These are phyloP conservation scores for Danielozyma ontarioensis DNA, from an alignment of 805 yeast species.

Conservation along the genomic window DNA sequence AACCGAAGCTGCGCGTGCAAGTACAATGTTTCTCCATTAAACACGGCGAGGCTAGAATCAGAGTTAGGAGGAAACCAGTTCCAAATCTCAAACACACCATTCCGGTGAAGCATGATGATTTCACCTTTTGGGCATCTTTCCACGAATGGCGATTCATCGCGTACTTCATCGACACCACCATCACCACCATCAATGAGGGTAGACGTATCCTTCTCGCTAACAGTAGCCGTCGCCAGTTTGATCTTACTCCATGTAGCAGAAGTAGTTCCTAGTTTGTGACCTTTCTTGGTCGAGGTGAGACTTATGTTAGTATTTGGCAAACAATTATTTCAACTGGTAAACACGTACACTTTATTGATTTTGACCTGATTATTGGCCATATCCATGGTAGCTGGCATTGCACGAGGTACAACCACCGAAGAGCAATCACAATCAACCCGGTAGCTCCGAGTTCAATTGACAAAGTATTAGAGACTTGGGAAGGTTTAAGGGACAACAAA, in stretches of 20 bases:
- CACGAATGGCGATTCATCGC: no score
- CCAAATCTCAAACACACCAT: slow-evolving; percentile 27
- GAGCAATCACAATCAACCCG: no score
- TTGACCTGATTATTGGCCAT: no score
- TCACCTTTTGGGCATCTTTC: slow-evolving; percentile 33
- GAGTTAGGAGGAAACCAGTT: slow-evolving; percentile 19
- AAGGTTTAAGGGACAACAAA: no score
- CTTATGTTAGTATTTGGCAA: slow-evolving; percentile 13
- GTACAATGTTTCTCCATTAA: slow-evolving; percentile 22
- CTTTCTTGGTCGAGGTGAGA: slow-evolving; percentile 29
- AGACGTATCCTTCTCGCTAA: neutral
- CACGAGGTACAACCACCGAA: no score
- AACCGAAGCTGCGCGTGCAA: slow-evolving; percentile 5
- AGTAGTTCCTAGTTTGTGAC: slow-evolving; percentile 35
- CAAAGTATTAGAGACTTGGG: no score
- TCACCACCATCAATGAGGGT: neutral
- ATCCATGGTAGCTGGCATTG: no score
- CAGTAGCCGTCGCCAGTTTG: slow-evolving; percentile 19
- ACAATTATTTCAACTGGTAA: no score
- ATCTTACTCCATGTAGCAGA: slow-evolving; percentile 40
- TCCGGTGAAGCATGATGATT: slow-evolving; percentile 20
- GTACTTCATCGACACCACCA: no score
- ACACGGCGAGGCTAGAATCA: slow-evolving; percentile 5
- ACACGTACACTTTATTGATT: no score
- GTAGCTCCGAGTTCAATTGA: no score